Evolutionary conservation across 2,329 filamentous ascomycete genomes (phyloP), one percentile per base, ranked within the genome.

Genomic region (Blumeria hordei): DNA sequence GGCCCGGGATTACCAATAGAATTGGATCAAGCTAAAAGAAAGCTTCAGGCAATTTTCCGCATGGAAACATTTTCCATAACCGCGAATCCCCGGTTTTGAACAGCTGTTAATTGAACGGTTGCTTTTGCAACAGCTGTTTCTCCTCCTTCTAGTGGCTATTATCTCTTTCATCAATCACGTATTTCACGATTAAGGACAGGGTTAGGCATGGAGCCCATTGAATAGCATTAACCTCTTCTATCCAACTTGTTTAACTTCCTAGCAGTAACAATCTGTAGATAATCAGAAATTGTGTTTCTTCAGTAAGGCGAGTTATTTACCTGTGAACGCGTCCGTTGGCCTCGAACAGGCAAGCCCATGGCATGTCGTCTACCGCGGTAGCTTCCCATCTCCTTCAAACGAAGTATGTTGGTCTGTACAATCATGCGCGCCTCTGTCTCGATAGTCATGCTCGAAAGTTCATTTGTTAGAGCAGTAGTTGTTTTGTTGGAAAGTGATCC

Each of bases 331-430:
- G 92, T 96, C 63, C 76, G 78, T 71, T 98, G 92, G 62, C 92
- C 92, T 61, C 92, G 77, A 55, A 92, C 90, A 3, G 92, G 92
- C 70, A 96, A 70, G 58, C 82, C 79, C 83, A 96, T 88, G 56
- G 90, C 90, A 72, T 98, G 92, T 61, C 92, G 74, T 67, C 85
- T 81, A 60, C 92, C 92, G 54, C 92, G 74, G 66, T 94, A 94
- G 3, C 83, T 81, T 53, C 88, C 88, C 72, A 94, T 95, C 63
- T 95, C 88, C 66, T 84, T 85, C 67, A 98, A 64, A 57, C 90
- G 74, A 66, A 74, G 74, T 62, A 98, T 94, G 64, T 96, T 92
- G 53, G 94, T 86, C 63, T 82, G 75, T 39, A 95, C 70, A 57
- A 85, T 71, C 65, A 83, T 77, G 64, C 80, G 74, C 59, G 93